Conservation (phyloP, 208 protist species). For the Crithidia acanthocephali region DNA sequence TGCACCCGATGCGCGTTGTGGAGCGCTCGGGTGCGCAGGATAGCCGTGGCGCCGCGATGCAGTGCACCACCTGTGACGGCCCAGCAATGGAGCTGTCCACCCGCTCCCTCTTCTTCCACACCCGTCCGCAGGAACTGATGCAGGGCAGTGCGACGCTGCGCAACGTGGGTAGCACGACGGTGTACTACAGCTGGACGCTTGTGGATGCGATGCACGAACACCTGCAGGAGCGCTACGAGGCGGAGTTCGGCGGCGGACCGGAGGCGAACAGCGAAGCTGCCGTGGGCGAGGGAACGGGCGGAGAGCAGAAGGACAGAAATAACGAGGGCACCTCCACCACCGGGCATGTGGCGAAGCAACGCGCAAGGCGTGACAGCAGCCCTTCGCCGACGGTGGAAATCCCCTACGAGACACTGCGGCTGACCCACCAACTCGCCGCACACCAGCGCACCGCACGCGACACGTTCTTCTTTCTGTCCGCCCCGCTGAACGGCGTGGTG, state of each 20-base stretch:
- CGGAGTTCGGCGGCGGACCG: too few species aligned
- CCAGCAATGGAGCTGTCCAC: slow-evolving; percentile 66
- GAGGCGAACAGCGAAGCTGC: not conserved
- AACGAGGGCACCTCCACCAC: not conserved
- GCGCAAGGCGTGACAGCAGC: not conserved
- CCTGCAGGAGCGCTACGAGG: slow-evolving; percentile 10
- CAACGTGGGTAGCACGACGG: slow-evolving; percentile 72
- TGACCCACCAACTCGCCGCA: slow-evolving; percentile 51
- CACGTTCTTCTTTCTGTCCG: slow-evolving; percentile 67
- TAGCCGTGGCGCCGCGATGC: too few species aligned
- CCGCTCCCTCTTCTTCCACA: slow-evolving; percentile 55
- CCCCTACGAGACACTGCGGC: not conserved
- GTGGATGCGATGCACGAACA: slow-evolving; percentile 46
- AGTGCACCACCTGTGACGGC: not conserved
- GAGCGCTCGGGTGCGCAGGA: not conserved
- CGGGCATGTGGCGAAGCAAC: not conserved
- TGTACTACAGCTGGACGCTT: slow-evolving; percentile 83
- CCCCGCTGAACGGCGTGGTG: slow-evolving; percentile 73
- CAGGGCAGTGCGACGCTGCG: slow-evolving; percentile 56
- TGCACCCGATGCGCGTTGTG: slow-evolving; percentile 29
- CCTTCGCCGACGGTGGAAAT: not conserved
- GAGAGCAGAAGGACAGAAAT: not conserved
- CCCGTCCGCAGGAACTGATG: slow-evolving; percentile 51
- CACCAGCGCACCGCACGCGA: slow-evolving; percentile 32
- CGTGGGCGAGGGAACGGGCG: too few species aligned